A percentile compares a stretch with the other conserved stretches of the same genome.
Evolutionary conservation across 2,329 filamentous ascomycete genomes (phyloP).

Genomic region (Fusarium ramigenum): DNA sequence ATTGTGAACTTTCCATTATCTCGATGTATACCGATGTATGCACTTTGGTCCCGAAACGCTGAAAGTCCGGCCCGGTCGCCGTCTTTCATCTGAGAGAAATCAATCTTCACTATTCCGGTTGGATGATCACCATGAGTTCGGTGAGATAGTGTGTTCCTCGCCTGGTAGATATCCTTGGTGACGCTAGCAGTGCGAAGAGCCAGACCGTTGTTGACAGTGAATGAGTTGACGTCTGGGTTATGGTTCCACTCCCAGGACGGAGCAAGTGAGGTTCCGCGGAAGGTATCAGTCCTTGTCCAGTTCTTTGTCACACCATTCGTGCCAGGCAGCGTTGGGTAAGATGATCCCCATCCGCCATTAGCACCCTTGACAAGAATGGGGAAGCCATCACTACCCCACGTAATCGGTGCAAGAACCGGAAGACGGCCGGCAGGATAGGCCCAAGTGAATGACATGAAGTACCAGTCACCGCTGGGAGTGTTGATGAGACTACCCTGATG

Average conservation of each 20-base stretch:
- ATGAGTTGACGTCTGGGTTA: conserved; percentile 63
- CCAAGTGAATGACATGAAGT: conserved; percentile 66
- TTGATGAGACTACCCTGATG: conserved; percentile 67
- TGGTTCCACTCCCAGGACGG: conserved; percentile 70
- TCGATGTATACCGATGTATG: conserved; percentile 61
- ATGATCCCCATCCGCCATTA: conserved; percentile 58
- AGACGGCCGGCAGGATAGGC: conserved; percentile 65
- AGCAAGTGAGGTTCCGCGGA: conserved; percentile 53
- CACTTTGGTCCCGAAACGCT: conserved; percentile 61
- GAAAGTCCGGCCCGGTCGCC: conserved; percentile 64
- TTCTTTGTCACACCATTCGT: conserved; percentile 25
- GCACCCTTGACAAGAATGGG: conserved; percentile 54
- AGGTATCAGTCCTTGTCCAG: conserved; percentile 55
- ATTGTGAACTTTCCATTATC: conserved; percentile 42
- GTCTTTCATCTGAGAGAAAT: conserved; percentile 58
- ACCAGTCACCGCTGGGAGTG: conserved; percentile 63
- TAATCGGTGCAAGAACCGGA: conserved; percentile 65
- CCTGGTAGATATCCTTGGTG: conserved; percentile 59
- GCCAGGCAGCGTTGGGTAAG: conserved; percentile 51
- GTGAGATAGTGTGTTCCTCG: conserved; percentile 59
- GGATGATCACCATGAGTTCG: conserved; percentile 57
- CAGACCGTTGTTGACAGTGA: conserved; percentile 55
- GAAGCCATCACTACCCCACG: conserved; percentile 62
- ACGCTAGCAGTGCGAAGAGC: conserved; percentile 60
- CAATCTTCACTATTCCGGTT: conserved; percentile 59